Percentiles rank a stretch among this genome's conserved stretches.
Conservation (phyloP, 1,284 basidiomycete species). For the Ganoderma sp. region DNA sequence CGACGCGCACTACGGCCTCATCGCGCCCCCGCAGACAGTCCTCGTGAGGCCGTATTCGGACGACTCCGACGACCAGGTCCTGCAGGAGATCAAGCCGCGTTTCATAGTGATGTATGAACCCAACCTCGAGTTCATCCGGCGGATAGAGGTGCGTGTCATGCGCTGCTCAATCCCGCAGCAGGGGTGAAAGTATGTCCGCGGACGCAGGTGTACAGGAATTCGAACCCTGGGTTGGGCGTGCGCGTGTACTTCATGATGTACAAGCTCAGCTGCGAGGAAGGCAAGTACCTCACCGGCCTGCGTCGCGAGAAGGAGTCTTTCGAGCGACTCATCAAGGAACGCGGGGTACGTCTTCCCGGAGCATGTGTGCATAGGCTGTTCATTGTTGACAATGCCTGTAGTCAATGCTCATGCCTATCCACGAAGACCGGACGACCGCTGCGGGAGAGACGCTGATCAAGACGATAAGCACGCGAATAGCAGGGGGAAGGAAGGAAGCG, state of each 20-base stretch:
- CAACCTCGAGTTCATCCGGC: slow-evolving; percentile 84
- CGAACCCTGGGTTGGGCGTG: slow-evolving; percentile 80
- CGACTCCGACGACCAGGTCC: slow-evolving; percentile 89
- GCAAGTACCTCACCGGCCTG: slow-evolving; percentile 90
- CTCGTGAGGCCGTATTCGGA: slow-evolving; percentile 90
- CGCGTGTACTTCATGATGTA: slow-evolving; percentile 98
- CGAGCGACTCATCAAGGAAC: slow-evolving; percentile 91
- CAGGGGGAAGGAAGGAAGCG: slow-evolving; percentile 81
- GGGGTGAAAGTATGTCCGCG: not conserved
- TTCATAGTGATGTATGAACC: slow-evolving; percentile 80
- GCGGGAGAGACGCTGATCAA: slow-evolving; percentile 72
- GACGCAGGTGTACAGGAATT: slow-evolving; percentile 82
- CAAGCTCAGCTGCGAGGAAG: slow-evolving; percentile 92
- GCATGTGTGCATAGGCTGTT: not conserved
- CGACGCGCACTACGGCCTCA: slow-evolving; percentile 82
- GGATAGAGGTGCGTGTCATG: slow-evolving; percentile 93
- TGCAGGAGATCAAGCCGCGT: slow-evolving; percentile 88
- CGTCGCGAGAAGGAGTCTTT: slow-evolving; percentile 95
- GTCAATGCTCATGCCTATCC: slow-evolving; percentile 91
- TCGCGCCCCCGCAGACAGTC: slow-evolving; percentile 60
- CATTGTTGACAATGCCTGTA: slow-evolving; percentile 39
- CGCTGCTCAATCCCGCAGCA: not conserved
- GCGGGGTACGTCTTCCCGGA: slow-evolving; percentile 65
- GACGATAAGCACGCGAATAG: slow-evolving; percentile 87
- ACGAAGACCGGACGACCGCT: slow-evolving; percentile 68